Conservation (phyloP, 2,329 filamentous ascomycete genomes). For the Alternaria arbusti region DNA sequence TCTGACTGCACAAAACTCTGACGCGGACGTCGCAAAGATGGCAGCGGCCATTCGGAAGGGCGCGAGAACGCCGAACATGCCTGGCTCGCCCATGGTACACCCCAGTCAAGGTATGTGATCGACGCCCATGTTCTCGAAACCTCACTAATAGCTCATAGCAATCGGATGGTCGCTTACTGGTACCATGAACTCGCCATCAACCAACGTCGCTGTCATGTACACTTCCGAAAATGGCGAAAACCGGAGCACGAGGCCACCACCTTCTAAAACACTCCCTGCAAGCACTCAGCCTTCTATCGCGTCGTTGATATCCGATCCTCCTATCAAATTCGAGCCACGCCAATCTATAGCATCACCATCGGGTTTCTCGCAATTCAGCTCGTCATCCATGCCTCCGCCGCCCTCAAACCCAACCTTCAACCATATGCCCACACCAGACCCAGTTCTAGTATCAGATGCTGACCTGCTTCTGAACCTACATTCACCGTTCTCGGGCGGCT, state of each 20-base stretch:
- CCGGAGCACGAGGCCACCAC: slow-evolving; percentile 27
- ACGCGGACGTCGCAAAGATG: slow-evolving; percentile 39
- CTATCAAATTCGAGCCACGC: slow-evolving; percentile 35
- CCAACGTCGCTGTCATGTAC: slow-evolving; percentile 82
- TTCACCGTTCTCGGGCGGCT: slow-evolving; percentile 50
- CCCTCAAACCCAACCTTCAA: slow-evolving; percentile 35
- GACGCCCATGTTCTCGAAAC: too few relatives aligned
- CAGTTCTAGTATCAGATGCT: slow-evolving; percentile 52
- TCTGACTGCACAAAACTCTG: slow-evolving; percentile 41
- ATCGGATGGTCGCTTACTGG: slow-evolving; percentile 90
- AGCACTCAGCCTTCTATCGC: slow-evolving; percentile 39
- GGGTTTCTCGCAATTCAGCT: slow-evolving; percentile 32
- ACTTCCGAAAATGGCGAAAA: slow-evolving; percentile 57
- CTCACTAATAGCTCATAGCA: slow-evolving; percentile 49
- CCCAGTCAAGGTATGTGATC: slow-evolving; percentile 55
- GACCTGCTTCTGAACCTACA: slow-evolving; percentile 59
- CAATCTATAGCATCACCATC: slow-evolving; percentile 32
- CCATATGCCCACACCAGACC: slow-evolving; percentile 33
- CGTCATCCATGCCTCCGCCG: slow-evolving; percentile 42
- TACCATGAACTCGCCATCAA: slow-evolving; percentile 83
- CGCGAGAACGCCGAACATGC: slow-evolving; percentile 36
- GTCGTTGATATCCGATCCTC: slow-evolving; percentile 37
- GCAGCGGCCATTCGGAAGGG: slow-evolving; percentile 41
- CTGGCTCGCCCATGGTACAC: slow-evolving; percentile 57
- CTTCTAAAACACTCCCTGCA: slow-evolving; percentile 26